These are phyloP conservation scores for Coccomyxa sp. DNA, from an alignment of 139 green algal species.

Conservation along the genomic window DNA sequence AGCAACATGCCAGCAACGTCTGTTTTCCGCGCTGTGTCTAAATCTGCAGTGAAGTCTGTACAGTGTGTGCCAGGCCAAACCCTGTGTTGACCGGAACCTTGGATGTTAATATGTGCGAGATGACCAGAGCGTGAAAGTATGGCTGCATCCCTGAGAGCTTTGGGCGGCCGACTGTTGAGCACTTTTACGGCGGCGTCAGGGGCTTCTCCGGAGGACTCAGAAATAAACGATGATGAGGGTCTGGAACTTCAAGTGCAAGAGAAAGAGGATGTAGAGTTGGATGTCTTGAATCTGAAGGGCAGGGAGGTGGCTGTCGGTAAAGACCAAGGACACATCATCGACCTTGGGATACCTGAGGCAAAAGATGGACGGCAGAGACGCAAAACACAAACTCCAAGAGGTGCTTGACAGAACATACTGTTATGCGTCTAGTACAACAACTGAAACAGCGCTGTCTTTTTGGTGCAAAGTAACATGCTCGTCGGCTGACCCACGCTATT, in stretches of 20 bases:
- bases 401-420: too few relatives aligned
- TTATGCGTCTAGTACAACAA: too few relatives aligned
- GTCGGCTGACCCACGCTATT: too few relatives aligned
- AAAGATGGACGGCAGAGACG: not conserved
- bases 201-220: not conserved
- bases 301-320: not conserved
- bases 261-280: conserved; percentile 2
- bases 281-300: not conserved
- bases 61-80: too few relatives aligned
- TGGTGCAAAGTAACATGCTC: too few relatives aligned
- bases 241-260: not conserved
- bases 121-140: too few relatives aligned
- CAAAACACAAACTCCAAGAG: not conserved
- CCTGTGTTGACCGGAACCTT: too few relatives aligned
- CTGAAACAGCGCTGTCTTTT: too few relatives aligned
- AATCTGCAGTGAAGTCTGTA: too few relatives aligned
- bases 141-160: not conserved
- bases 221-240: not conserved
- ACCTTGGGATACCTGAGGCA: not conserved
- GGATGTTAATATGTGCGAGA: too few relatives aligned
- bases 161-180: not conserved
- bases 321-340: not conserved
- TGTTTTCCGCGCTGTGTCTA: too few relatives aligned
- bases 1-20: too few relatives aligned
- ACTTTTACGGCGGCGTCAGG: not conserved